Conservation (phyloP, 305 asterid genomes). For the Rubia balearica region DNA sequence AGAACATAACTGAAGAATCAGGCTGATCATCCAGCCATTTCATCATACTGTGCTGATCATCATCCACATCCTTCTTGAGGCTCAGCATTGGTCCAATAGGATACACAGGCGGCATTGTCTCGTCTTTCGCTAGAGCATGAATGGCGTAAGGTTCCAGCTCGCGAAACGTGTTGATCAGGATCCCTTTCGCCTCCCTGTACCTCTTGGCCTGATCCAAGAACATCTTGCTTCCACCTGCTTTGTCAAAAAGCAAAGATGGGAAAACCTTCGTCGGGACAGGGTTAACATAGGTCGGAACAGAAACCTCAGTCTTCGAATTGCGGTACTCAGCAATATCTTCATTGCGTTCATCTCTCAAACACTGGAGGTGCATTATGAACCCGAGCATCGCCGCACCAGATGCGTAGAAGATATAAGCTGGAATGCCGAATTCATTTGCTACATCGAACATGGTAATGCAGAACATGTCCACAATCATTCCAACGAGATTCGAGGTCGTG, state of each 20-base stretch:
- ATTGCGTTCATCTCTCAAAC: background rate
- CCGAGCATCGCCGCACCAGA: conserved; percentile 13
- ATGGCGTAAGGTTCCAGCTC: conserved; percentile 3
- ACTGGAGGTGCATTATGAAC: conserved; percentile 5
- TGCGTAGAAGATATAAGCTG: conserved; percentile 1
- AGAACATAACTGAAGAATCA: background rate
- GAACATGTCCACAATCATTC: conserved; percentile 8
- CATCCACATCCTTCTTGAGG: background rate
- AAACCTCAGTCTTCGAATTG: background rate
- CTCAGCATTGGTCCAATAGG: conserved; percentile 7
- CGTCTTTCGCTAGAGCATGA: background rate
- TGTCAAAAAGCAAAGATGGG: background rate
- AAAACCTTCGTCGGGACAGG: conserved; percentile 16
- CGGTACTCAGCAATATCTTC: background rate
- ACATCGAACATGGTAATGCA: conserved; percentile 11
- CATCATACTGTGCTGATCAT: background rate
- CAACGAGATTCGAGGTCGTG: background rate
- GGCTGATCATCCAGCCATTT: conserved; percentile 14
- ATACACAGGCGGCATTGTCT: background rate
- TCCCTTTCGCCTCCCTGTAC: conserved; percentile 11
- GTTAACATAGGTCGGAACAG: background rate
- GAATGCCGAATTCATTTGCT: conserved; percentile 12
- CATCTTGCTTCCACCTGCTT: background rate
- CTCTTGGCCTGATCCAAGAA: conserved; percentile 5
- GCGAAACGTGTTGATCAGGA: conserved; percentile 13